Evolutionary conservation across 148 eudicot genomes (phyloP).

Genomic region (Camellia japonica): DNA sequence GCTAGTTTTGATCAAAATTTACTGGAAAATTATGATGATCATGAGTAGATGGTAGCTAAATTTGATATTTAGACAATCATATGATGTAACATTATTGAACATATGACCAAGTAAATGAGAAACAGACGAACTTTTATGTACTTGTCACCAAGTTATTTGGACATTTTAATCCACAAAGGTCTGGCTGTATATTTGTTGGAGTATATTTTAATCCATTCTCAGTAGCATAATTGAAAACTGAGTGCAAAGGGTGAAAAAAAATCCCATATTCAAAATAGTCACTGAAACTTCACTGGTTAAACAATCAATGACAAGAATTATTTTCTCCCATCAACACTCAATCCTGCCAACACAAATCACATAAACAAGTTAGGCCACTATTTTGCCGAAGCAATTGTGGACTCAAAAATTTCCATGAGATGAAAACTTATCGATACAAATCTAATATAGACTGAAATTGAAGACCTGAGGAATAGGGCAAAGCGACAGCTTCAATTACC

Average conservation of each 20-base stretch:
- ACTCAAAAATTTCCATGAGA: background rate
- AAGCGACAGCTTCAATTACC: background rate
- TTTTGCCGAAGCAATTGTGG: slow-evolving; percentile 5
- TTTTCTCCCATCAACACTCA: background rate
- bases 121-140: background rate
- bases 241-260: too few relatives aligned
- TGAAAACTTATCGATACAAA: background rate
- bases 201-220: too few relatives aligned
- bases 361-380: background rate
- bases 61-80: background rate
- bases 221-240: too few relatives aligned
- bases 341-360: background rate
- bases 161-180: background rate
- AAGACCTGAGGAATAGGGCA: background rate
- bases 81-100: background rate
- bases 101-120: background rate
- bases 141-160: background rate
- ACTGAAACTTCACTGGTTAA: background rate
- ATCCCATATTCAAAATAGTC: too few relatives aligned
- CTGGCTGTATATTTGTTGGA: too few relatives aligned
- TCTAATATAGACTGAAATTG: background rate
- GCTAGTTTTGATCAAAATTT: too few relatives aligned
- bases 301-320: background rate
- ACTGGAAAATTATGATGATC: too few relatives aligned
- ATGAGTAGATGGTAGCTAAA: too few relatives aligned